Evolutionary conservation across 2,329 filamentous ascomycete genomes (phyloP).

Genomic region (Fusarium poae): DNA sequence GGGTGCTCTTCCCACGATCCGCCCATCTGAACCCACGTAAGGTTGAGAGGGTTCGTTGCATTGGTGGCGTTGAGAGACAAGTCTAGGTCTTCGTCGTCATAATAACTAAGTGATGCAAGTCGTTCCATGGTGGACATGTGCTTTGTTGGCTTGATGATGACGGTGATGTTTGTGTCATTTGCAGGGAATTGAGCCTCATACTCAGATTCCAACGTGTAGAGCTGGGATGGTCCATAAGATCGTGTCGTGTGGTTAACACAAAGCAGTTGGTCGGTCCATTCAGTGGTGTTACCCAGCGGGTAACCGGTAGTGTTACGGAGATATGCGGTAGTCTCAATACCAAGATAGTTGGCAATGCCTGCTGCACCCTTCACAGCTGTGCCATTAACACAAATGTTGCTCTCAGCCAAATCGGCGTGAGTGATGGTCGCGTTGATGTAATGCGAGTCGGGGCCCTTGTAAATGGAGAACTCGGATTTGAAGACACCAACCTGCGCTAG

Average conservation of each 20-base stretch:
- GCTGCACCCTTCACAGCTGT: constrained; percentile 47
- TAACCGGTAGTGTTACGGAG: constrained; percentile 48
- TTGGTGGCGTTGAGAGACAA: constrained; percentile 33
- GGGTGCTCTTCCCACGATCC: constrained; percentile 59
- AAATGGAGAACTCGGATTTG: constrained; percentile 53
- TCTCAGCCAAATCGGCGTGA: constrained; percentile 34
- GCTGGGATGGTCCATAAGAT: constrained; percentile 48
- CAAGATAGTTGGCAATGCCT: constrained; percentile 50
- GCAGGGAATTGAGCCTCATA: constrained; percentile 31
- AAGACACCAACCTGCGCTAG: constrained; percentile 57
- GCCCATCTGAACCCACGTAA: constrained; percentile 55
- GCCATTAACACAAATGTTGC: constrained; percentile 47
- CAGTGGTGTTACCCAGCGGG: constrained; percentile 41
- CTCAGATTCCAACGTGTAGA: constrained; percentile 48
- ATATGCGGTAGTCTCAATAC: constrained; percentile 47
- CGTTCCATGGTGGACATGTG: constrained; percentile 11
- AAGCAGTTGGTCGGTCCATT: constrained; percentile 49
- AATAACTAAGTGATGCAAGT: constrained; percentile 12
- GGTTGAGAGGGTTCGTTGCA: constrained; percentile 51
- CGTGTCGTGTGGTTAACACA: constrained; percentile 52
- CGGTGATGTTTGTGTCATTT: constrained; percentile 33
- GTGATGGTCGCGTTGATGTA: constrained; percentile 58
- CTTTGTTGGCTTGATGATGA: constrained; percentile 10
- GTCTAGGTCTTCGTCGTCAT: constrained; percentile 16
- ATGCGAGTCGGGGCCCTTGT: constrained; percentile 54